These are phyloP conservation scores for Ceratocystis eucalypticola DNA, from an alignment of 2,329 filamentous ascomycete species.

Conservation along the genomic window DNA sequence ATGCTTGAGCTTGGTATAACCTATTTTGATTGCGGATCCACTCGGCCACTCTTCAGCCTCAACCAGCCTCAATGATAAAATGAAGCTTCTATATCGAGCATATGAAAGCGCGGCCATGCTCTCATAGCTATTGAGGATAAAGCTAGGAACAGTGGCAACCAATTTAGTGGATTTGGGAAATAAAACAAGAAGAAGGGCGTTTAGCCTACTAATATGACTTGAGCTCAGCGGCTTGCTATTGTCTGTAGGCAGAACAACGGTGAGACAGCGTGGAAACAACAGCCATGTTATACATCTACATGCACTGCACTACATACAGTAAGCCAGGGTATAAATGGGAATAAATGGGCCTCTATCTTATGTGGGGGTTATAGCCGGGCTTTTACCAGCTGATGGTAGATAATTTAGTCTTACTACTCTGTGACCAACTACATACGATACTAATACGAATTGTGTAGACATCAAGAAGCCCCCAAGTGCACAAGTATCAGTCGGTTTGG, in stretches of 20 bases:
- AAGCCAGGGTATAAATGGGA: background rate
- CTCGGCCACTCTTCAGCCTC: background rate
- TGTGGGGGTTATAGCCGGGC: background rate
- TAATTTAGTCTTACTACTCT: too few relatives aligned
- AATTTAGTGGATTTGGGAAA: background rate
- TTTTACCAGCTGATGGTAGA: background rate
- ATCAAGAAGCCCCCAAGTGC: background rate
- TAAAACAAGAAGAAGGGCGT: too few relatives aligned
- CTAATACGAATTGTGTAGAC: too few relatives aligned
- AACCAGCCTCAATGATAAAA: background rate
- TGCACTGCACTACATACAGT: background rate
- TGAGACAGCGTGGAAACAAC: too few relatives aligned
- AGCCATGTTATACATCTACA: too few relatives aligned
- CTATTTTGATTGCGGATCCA: background rate
- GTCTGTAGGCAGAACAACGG: background rate
- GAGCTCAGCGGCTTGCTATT: too few relatives aligned
- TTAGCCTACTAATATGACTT: too few relatives aligned
- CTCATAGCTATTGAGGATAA: background rate
- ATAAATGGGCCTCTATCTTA: background rate
- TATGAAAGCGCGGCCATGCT: background rate
- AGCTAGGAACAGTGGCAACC: background rate
- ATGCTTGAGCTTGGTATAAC: background rate
- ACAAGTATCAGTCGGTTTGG: too few relatives aligned
- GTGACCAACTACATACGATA: too few relatives aligned
- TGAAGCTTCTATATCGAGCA: background rate